Conservation (phyloP, 2,329 filamentous ascomycete genomes). For the Dothideomycetes sp. region DNA sequence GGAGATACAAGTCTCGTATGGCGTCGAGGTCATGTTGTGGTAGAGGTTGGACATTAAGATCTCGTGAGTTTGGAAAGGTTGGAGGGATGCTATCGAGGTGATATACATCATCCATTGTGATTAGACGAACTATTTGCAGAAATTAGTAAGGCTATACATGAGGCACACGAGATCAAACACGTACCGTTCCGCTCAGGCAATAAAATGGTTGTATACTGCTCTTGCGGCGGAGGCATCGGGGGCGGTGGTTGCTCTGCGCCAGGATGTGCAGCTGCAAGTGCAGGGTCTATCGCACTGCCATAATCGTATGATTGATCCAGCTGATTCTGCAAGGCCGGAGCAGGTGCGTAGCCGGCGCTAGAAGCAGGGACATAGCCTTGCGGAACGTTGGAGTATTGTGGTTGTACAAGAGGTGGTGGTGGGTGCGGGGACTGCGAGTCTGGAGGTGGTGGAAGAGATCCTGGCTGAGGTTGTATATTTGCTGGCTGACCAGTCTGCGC, state of each 20-base stretch:
- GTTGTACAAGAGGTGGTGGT: slow-evolving; percentile 15
- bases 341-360: slow-evolving; percentile 16
- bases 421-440: slow-evolving; percentile 4
- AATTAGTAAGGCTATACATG: background rate
- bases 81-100: slow-evolving; percentile 49
- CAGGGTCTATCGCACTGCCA: slow-evolving; percentile 17
- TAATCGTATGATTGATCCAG: slow-evolving; percentile 3
- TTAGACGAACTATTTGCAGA: slow-evolving; percentile 21
- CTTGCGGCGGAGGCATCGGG: slow-evolving; percentile 26
- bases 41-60: slow-evolving; percentile 19
- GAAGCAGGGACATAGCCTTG: slow-evolving; percentile 32
- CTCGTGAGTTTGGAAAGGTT: slow-evolving; percentile 32
- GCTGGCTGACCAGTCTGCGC: slow-evolving; percentile 53
- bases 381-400: slow-evolving; percentile 21
- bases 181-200: slow-evolving; percentile 19
- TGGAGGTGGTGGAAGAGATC: slow-evolving; percentile 13
- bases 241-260: slow-evolving; percentile 20
- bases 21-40: slow-evolving; percentile 58
- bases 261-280: slow-evolving; percentile 18
- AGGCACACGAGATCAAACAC: slow-evolving; percentile 1
- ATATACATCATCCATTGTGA: slow-evolving; percentile 66
- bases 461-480: slow-evolving; percentile 60
- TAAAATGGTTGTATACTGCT: slow-evolving; percentile 14
- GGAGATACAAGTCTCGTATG: slow-evolving; percentile 60
- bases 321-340: slow-evolving; percentile 1